Evolutionary conservation across 345 rosid species (phyloP).

Genomic region (Acer campestre): DNA sequence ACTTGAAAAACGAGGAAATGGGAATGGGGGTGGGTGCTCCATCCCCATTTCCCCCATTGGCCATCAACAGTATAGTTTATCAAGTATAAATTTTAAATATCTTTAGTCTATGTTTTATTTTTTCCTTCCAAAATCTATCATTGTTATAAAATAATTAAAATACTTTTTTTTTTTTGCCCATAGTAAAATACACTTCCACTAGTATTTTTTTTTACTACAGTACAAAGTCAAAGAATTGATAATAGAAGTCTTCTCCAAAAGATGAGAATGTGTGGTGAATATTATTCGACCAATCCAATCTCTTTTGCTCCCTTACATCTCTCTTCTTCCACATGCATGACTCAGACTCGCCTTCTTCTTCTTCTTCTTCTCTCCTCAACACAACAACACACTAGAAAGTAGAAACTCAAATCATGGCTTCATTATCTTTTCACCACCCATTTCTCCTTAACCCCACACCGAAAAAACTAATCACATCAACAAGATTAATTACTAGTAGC

Average conservation of each 20-base stretch:
- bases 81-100: no score
- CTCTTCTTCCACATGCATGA: background rate
- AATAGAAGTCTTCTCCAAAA: background rate
- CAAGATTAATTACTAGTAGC: background rate
- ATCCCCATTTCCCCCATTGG: no score
- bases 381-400: background rate
- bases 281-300: conserved; percentile 17
- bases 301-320: background rate
- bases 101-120: no score
- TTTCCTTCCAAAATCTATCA: no score
- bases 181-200: no score
- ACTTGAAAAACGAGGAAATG: no score
- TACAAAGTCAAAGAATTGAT: background rate
- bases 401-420: conserved; percentile 24
- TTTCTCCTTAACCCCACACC: conserved; percentile 16
- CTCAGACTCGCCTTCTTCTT: no score
- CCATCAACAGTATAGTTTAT: no score
- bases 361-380: background rate
- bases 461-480: conserved; percentile 15
- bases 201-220: no score
- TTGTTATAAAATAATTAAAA: no score
- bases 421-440: conserved; percentile 18
- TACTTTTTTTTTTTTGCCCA: no score
- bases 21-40: no score
- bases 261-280: conserved; percentile 33